Evolutionary conservation across 495 filamentous ascomycete genomes (phyloP).

Genomic region (Aspergillus egyptiacus): DNA sequence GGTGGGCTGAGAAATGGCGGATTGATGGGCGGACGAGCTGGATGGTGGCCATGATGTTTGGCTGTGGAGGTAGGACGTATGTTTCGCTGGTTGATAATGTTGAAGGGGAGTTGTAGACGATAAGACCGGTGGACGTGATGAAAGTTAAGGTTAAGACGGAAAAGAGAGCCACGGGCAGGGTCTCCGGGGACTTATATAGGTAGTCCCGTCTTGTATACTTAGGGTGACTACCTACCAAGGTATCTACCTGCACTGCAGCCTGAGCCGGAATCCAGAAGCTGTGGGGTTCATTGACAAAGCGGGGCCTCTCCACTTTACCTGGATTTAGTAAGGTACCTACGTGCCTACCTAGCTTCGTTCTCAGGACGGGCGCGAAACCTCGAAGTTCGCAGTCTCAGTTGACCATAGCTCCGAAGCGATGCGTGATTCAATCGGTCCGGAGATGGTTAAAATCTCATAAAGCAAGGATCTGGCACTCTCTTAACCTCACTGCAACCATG

Average conservation of each 20-base stretch:
- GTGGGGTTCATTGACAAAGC: slow-evolving; percentile 6
- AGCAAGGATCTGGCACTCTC: too few relatives aligned
- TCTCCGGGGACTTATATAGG: background rate
- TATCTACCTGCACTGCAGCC: too few relatives aligned
- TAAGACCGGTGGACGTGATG: background rate
- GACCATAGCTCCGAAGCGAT: too few relatives aligned
- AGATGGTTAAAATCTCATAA: too few relatives aligned
- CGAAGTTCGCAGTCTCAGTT: too few relatives aligned
- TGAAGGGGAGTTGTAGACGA: background rate
- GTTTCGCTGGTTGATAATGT: background rate
- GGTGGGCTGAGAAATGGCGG: slow-evolving; percentile 43
- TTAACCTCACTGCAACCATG: too few relatives aligned
- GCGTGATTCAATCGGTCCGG: too few relatives aligned
- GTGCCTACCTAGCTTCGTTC: too few relatives aligned
- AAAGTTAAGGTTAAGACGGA: background rate
- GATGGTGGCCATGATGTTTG: slow-evolving; percentile 27
- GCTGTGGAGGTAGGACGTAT: background rate
- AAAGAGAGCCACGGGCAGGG: background rate
- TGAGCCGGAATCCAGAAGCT: background rate
- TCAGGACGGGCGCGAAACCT: too few relatives aligned
- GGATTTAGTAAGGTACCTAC: background rate
- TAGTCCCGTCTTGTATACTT: background rate
- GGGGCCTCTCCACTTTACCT: slow-evolving; percentile 5
- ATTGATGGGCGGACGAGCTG: slow-evolving; percentile 35
- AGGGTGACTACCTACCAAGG: too few relatives aligned